Evolutionary conservation across 2,329 filamentous ascomycete species (phyloP), one percentile per base, ranked within the genome.

Genomic region (Venturia carpophila): DNA sequence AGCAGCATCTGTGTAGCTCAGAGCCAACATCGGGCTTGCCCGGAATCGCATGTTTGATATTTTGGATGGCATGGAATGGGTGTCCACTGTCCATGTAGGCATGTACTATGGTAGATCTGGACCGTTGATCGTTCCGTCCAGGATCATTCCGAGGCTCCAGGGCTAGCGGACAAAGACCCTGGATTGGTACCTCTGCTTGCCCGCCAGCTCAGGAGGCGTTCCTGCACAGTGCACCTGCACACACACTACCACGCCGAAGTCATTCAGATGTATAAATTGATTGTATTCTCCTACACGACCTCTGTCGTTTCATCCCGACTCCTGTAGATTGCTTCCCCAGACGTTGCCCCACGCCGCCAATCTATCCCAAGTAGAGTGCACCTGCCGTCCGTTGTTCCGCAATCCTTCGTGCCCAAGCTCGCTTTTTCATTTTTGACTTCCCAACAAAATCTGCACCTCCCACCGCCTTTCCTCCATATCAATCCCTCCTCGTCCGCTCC

Each of bases 181-280:
- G 47, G 10, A 52, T 27, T 52, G 21, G 21, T 21, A 52, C 21
- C 9, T 3, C 5, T 24, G 13, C 21, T 21, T 13, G 47, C 45
- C 45, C 45, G 9, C 47, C 47, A 52, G 13, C 13, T 27, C 21
- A 52, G 47, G 21, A 52, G 21, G 24, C 45, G 10, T 21, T 9
- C 45, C 45, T 11, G 45, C 19, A 24, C 21, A n/a, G n/a, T n/a
- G n/a, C n/a, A n/a, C n/a, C n/a, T n/a, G n/a, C n/a, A n/a, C n/a
- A n/a, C n/a, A n/a, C n/a, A n/a, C n/a, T n/a, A 2, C 9, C 10
- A 21, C 47, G 15, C 52, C n/a, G 27, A 58, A 11, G 9, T 15
- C 27, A 37, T 58, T 17, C 17, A 58, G 27, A 39, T 58, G n/a
- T n/a, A 58, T 58, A 58, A 58, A 58, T 37, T 58, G 52, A 21